Evolutionary conservation across 441 rosid species (phyloP).

Genomic region (Dalechampia spathulata): DNA sequence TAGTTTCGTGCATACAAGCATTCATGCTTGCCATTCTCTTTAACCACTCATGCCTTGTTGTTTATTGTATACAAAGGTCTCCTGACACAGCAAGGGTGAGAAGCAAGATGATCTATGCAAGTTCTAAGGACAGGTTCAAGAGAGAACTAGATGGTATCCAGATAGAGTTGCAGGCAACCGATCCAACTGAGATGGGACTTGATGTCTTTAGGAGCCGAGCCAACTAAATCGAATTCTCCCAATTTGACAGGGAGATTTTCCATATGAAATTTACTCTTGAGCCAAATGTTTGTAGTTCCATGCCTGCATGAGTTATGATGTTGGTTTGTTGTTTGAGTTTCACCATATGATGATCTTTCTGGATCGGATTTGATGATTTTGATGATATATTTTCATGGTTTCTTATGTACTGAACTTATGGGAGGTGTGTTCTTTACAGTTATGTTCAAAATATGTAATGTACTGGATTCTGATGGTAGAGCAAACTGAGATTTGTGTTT

Average conservation of each 20-base stretch:
- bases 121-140: slow-evolving; percentile 63
- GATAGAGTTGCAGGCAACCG: slow-evolving; percentile 64
- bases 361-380: slow-evolving; percentile 17
- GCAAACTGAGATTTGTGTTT: slow-evolving; percentile 3
- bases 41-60: neutral
- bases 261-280: slow-evolving; percentile 20
- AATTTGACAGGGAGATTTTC: slow-evolving; percentile 2
- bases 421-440: slow-evolving; percentile 19
- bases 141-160: slow-evolving; percentile 58
- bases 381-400: slow-evolving; percentile 17
- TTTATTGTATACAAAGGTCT: slow-evolving; percentile 31
- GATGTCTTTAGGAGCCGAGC: slow-evolving; percentile 57
- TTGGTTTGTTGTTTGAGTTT: slow-evolving; percentile 30
- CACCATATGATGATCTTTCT: slow-evolving; percentile 13
- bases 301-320: slow-evolving; percentile 33
- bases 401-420: slow-evolving; percentile 21
- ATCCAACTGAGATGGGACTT: slow-evolving; percentile 64
- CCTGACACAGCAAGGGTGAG: slow-evolving; percentile 53
- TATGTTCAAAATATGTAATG: slow-evolving; percentile 15
- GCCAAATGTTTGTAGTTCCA: slow-evolving; percentile 37
- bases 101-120: slow-evolving; percentile 68
- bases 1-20: neutral
- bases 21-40: neutral
- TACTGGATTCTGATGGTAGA: slow-evolving; percentile 11
- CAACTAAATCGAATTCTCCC: slow-evolving; percentile 18